Conservation (phyloP, 345 rosid species). For the Salix caprea region DNA sequence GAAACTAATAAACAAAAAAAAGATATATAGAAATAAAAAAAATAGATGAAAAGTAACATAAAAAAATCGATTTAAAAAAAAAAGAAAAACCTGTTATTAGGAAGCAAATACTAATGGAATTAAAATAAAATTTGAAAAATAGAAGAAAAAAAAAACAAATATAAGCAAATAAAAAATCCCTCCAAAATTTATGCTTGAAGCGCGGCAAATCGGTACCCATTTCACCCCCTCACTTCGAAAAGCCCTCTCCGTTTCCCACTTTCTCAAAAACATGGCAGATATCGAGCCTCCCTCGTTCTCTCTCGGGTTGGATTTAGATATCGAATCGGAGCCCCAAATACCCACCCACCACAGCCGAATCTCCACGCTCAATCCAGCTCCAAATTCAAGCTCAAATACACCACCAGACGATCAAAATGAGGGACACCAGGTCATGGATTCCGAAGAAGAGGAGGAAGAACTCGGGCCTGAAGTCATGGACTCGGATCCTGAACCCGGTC, state of each 20-base stretch:
- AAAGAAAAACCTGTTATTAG: no score
- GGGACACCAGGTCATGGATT: slow-evolving; percentile 21
- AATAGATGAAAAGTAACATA: no score
- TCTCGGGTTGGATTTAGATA: slow-evolving; percentile 67
- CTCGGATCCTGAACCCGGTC: slow-evolving; percentile 42
- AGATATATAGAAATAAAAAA: no score
- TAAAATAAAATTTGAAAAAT: no score
- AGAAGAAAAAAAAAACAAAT: no score
- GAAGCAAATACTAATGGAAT: no score
- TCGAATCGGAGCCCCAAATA: slow-evolving; percentile 26
- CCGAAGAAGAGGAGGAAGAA: neutral
- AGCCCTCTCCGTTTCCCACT: neutral
- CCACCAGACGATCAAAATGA: slow-evolving; percentile 2
- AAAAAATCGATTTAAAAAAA: no score
- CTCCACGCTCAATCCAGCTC: neutral
- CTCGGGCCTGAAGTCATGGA: slow-evolving; percentile 20
- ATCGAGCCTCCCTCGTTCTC: slow-evolving; percentile 84
- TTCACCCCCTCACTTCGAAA: neutral
- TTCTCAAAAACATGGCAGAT: slow-evolving; percentile 46
- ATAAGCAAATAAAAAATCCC: neutral
- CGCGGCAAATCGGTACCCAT: slow-evolving; percentile 4
- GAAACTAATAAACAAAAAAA: no score
- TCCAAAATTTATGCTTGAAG: neutral
- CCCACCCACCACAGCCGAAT: neutral
- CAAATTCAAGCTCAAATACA: slow-evolving; percentile 14